Evolutionary conservation across 257 asterid genomes (phyloP).

Genomic region (Penstemon davidsonii): DNA sequence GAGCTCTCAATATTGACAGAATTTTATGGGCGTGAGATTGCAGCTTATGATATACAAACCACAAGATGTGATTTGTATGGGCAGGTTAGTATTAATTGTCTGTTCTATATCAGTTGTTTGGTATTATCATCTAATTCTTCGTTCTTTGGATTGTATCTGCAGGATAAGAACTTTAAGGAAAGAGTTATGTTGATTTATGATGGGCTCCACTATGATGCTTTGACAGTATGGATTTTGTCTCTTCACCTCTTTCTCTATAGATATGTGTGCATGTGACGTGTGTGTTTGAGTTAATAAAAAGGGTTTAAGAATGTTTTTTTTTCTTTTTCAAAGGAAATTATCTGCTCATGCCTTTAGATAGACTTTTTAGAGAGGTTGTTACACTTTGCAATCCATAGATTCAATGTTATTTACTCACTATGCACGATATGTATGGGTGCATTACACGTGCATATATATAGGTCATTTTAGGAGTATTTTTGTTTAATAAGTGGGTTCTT

Average conservation of each 20-base stretch:
- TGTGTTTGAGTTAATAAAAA: background rate
- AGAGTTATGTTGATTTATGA: conserved; percentile 95
- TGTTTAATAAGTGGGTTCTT: conserved; percentile 13
- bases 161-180: conserved; percentile 72
- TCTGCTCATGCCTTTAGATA: background rate
- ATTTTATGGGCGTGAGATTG: conserved; percentile 79
- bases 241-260: conserved; percentile 25
- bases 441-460: conserved; percentile 1
- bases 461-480: background rate
- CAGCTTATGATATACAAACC: conserved; percentile 95
- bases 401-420: conserved; percentile 1
- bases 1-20: conserved; percentile 89
- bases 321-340: background rate
- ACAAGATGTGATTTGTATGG: conserved; percentile 94
- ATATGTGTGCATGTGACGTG: background rate
- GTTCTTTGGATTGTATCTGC: conserved; percentile 28
- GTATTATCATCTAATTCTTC: conserved; percentile 20
- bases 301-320: background rate
- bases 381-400: background rate
- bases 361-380: conserved; percentile 2
- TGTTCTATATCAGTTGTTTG: conserved; percentile 19
- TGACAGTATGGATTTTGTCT: conserved; percentile 62
- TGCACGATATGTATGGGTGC: conserved; percentile 4
- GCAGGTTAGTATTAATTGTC: conserved; percentile 54
- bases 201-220: conserved; percentile 97